These are phyloP conservation scores for Nymphaea colorata DNA, from an alignment of 164 flowering plant species.

Conservation along the genomic window DNA sequence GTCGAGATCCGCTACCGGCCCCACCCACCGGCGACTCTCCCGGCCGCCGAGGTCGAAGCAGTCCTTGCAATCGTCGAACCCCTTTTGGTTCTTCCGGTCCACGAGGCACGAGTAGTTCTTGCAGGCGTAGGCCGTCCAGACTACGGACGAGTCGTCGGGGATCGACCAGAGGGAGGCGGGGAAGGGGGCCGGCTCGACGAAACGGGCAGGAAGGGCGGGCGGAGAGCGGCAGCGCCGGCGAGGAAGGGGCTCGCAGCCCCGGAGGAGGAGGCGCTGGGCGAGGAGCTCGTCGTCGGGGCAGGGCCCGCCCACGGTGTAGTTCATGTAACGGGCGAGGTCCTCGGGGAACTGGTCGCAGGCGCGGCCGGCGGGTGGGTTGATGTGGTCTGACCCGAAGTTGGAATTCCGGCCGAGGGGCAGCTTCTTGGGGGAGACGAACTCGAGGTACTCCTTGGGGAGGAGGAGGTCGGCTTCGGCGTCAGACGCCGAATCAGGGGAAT, in stretches of 20 bases:
- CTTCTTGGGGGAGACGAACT: constrained; percentile 23
- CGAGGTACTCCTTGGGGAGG: constrained; percentile 32
- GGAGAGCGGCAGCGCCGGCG: constrained; percentile 46
- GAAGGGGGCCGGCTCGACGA: constrained; percentile 36
- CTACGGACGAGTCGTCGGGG: constrained; percentile 37
- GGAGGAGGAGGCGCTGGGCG: constrained; percentile 49
- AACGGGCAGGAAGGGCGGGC: constrained; percentile 17
- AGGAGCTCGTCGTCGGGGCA: constrained; percentile 54
- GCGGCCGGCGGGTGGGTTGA: constrained; percentile 37
- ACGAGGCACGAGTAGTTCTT: constrained; percentile 45
- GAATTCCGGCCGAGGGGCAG: constrained; percentile 39
- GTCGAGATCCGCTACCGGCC: constrained; percentile 20
- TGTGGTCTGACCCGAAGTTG: constrained; percentile 28
- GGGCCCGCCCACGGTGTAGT: constrained; percentile 32
- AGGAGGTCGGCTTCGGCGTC: background rate
- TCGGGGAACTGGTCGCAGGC: constrained; percentile 26
- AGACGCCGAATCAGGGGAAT: background rate
- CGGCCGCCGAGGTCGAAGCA: constrained; percentile 46
- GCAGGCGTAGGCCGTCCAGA: constrained; percentile 57
- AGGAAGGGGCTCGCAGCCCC: constrained; percentile 72
- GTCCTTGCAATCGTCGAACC: constrained; percentile 57
- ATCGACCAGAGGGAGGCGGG: constrained; percentile 42
- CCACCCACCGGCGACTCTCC: constrained; percentile 36
- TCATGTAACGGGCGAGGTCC: constrained; percentile 36
- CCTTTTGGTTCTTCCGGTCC: constrained; percentile 27